These are phyloP conservation scores for Lithospermum erythrorhizon DNA, from an alignment of 257 asterid genomes.

Conservation along the genomic window DNA sequence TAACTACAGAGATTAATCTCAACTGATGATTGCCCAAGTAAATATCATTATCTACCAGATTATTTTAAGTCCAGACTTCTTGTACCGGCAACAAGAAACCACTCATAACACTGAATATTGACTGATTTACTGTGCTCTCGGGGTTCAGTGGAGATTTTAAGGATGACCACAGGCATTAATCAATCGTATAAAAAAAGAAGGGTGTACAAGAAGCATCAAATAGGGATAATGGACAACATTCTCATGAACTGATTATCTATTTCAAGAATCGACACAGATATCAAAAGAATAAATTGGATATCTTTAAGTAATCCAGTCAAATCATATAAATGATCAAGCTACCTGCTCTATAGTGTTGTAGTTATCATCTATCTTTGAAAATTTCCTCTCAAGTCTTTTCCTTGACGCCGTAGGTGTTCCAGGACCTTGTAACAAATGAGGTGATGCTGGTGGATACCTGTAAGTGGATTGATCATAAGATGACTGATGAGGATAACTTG, in stretches of 20 bases:
- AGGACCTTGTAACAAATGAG: conserved; percentile 29
- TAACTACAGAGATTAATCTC: too few relatives aligned
- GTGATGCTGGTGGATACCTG: conserved; percentile 26
- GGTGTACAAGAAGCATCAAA: background rate
- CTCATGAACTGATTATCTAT: background rate
- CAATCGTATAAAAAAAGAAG: background rate
- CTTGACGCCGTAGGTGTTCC: conserved; percentile 44
- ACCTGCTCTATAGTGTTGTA: conserved; percentile 73
- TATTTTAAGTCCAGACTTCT: too few relatives aligned
- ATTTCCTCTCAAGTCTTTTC: conserved; percentile 66
- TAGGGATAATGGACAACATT: background rate
- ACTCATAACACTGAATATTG: too few relatives aligned
- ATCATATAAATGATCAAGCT: background rate
- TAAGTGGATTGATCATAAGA: too few relatives aligned
- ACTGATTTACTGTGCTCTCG: too few relatives aligned
- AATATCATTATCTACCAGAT: too few relatives aligned
- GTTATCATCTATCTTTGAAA: conserved; percentile 73
- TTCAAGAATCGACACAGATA: background rate
- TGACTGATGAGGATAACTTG: conserved; percentile 18
- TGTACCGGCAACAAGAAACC: too few relatives aligned
- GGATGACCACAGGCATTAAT: background rate
- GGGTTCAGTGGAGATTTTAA: too few relatives aligned
- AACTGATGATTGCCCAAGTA: too few relatives aligned
- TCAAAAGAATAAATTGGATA: background rate
- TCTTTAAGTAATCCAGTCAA: background rate